Base-by-base conservation (phyloP, 192 early-diverging fungal species). In the Backusella psychrophila region DNA sequence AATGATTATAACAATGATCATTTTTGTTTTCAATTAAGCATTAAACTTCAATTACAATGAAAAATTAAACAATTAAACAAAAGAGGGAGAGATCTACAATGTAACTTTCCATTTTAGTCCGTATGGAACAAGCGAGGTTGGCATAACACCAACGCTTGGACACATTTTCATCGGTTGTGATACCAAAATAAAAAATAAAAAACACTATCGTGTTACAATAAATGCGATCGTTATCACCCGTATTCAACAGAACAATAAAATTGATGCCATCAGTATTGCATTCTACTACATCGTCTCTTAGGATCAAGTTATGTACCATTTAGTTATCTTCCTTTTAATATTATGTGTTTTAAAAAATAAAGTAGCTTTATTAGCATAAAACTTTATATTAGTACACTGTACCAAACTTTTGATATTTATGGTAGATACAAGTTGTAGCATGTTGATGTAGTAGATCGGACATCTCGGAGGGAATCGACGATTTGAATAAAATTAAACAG, bases 1-100 rank as follows among this genome's bases (percentile, higher is more conserved):
- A 63, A 63, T 63, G 23, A 14, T 63, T 63, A 14, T 29, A 14
- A 3, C 0, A 4, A 29, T 63, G 12, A 63, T 63, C 53, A 59
- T 59, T 59, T 49, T 59, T 59, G 53, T 59, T 59, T 59, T 59
- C 56, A 63, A 63, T 63, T 63, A 63, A 63, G 12, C 26, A 29
- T 15, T 29, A 26, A 29, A 23, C 11, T 63, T 29, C 56, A 29
- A 63, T 63, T 63, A 29, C 56, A 63, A 63, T 63, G 56, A 29
- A 63, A 63, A 12, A 63, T 63, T 63, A 63, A 63, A 63, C 56
- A 63, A 29, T 63, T 63, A 63, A 63, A 63, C 46, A 49, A 49
- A 49, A 49, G 19, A 29, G 56, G 26, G 56, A 56, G 26, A 63
- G 56, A 63, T 63, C 56, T 23, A 63, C 56, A 63, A 63, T 26